Conservation (phyloP, 495 filamentous ascomycete genomes). For the Xylaria intraflava region DNA sequence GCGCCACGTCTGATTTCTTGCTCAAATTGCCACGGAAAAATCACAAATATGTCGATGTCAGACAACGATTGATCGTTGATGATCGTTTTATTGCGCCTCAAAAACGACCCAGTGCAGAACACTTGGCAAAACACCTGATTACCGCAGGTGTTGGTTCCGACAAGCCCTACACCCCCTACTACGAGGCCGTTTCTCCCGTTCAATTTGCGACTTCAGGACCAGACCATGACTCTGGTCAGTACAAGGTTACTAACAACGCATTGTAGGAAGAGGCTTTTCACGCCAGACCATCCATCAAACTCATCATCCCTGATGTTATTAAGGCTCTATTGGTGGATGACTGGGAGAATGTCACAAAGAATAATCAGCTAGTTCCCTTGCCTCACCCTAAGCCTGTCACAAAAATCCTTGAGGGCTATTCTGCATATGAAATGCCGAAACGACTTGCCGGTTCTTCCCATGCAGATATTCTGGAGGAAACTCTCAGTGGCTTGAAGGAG, state of each 20-base stretch:
- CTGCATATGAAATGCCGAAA: constrained; percentile 59
- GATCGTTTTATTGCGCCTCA: constrained; percentile 11
- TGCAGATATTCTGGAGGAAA: constrained; percentile 79
- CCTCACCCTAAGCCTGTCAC: constrained; percentile 69
- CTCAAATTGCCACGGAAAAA: constrained; percentile 18
- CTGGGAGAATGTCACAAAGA: constrained; percentile 98
- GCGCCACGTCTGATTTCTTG: constrained; percentile 15
- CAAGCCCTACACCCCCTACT: constrained; percentile 8
- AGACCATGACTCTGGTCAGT: not conserved
- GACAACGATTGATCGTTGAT: not conserved
- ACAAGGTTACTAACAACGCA: constrained; percentile 19
- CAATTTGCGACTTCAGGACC: not conserved
- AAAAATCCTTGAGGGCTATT: constrained; percentile 73
- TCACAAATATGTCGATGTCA: constrained; percentile 16
- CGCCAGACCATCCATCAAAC: constrained; percentile 68
- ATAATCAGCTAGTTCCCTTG: constrained; percentile 74
- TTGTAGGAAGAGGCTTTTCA: constrained; percentile 80
- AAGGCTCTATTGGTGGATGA: constrained; percentile 92
- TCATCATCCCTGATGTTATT: constrained; percentile 74
- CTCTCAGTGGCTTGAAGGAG: constrained; percentile 72
- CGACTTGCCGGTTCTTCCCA: constrained; percentile 60
- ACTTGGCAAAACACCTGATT: constrained; percentile 10
- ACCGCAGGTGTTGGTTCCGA: constrained; percentile 25
- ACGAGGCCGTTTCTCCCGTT: not conserved
- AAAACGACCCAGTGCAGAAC: not conserved